Evolutionary conservation across 352 stramenopile genomes (phyloP).

Genomic region (Pythium rishiriense): DNA sequence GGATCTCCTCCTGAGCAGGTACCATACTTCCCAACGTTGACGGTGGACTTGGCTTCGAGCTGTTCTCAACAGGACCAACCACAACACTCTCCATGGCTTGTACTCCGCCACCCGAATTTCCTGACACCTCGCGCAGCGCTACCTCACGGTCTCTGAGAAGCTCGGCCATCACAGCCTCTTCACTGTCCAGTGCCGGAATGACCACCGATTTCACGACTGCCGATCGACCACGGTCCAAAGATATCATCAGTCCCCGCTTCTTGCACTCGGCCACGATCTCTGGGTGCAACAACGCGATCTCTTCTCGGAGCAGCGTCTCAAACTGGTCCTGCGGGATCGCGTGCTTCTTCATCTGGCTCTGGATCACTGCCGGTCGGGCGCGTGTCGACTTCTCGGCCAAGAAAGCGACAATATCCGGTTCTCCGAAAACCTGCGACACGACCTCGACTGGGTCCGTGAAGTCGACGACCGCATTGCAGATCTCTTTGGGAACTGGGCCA

Average conservation of each 20-base stretch:
- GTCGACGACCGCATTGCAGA: slow-evolving; percentile 24
- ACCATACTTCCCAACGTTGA: no score
- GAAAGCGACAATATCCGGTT: slow-evolving; percentile 13
- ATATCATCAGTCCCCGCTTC: slow-evolving; percentile 5
- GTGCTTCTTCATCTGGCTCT: slow-evolving; percentile 5
- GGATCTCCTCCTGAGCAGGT: no score
- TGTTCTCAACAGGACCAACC: no score
- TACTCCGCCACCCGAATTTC: no score
- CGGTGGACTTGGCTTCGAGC: no score
- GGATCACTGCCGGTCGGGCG: neutral
- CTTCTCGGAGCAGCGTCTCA: slow-evolving; percentile 23
- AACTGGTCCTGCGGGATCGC: slow-evolving; percentile 20
- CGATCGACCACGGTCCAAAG: no score
- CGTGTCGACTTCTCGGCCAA: neutral
- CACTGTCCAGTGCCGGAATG: no score
- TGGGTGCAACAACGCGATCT: slow-evolving; percentile 22
- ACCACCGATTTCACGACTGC: no score
- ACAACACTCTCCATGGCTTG: no score
- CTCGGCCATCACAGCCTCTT: neutral
- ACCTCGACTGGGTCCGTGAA: slow-evolving; percentile 25
- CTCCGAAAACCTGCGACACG: slow-evolving; percentile 7
- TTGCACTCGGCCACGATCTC: slow-evolving; percentile 18
- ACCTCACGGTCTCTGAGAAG: no score
- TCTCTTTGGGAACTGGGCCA: slow-evolving; percentile 23
- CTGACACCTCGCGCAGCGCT: no score